Percentiles rank a stretch among this genome's conserved stretches.
phyloP scores from a whole-genome alignment of 306 rosid species.

The apple (Malus domestica) region ASM211411v1 NC_041797.1:4418501-4419000 shows the following conservation, averaged over 20 bases:
- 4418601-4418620: slow-evolving; percentile 84
- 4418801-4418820: slow-evolving; percentile 73
- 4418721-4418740: slow-evolving; percentile 53
- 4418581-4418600: slow-evolving; percentile 49
- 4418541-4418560: slow-evolving; percentile 93
- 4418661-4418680: slow-evolving; percentile 78
- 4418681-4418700: slow-evolving; percentile 72
- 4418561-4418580: slow-evolving; percentile 88
- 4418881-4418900: slow-evolving; percentile 45
- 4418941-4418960: slow-evolving; percentile 55
- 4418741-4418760: slow-evolving; percentile 80
- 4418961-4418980: slow-evolving; percentile 85
- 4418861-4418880: slow-evolving; percentile 50
- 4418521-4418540: slow-evolving; percentile 78
- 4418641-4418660: slow-evolving; percentile 65
- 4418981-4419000: slow-evolving; percentile 74
- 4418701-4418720: slow-evolving; percentile 74
- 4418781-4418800: slow-evolving; percentile 50
- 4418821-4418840: slow-evolving; percentile 70
- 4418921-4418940: slow-evolving; percentile 85
- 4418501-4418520: slow-evolving; percentile 92
- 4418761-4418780: slow-evolving; percentile 71
- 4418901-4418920: slow-evolving; percentile 43
- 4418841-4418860: slow-evolving; percentile 56
- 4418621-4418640: slow-evolving; percentile 83